Conservation (phyloP, 1,284 basidiomycete genomes). For the Ganoderma resinaceum region DNA sequence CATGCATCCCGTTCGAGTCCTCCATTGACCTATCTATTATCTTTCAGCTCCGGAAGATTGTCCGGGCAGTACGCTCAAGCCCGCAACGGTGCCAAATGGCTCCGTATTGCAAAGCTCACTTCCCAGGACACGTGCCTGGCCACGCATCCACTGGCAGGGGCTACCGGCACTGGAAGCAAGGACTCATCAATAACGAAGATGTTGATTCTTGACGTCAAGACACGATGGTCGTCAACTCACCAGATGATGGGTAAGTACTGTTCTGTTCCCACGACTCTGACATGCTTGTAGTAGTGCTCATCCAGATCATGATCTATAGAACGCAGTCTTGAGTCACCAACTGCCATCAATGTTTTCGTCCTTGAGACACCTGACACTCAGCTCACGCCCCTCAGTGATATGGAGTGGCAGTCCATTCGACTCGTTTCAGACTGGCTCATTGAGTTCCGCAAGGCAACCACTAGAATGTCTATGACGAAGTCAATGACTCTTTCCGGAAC, state of each 20-base stretch:
- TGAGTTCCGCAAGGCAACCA: conserved; percentile 8
- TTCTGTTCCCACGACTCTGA: no score
- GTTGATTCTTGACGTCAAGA: conserved; percentile 15
- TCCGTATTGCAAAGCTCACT: no score
- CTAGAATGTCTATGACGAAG: conserved; percentile 4
- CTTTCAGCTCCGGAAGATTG: conserved; percentile 11
- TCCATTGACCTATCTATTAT: no score
- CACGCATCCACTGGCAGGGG: no score
- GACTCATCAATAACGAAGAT: no score
- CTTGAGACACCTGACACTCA: not conserved
- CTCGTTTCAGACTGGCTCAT: not conserved
- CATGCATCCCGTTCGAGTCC: no score
- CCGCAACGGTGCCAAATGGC: conserved; percentile 8
- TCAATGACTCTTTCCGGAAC: not conserved
- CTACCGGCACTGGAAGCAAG: no score
- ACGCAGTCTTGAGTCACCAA: no score
- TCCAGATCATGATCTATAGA: no score
- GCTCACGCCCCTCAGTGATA: not conserved
- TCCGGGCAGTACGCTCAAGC: conserved; percentile 7
- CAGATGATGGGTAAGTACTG: conserved; percentile 13
- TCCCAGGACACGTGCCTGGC: no score
- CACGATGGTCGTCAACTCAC: conserved; percentile 15
- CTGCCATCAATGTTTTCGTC: no score
- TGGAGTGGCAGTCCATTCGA: conserved; percentile 4
- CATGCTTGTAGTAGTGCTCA: no score